Conservation (phyloP, 225 moss, liverwort and hornwort genomes). For the Polytrichum formosum region DNA sequence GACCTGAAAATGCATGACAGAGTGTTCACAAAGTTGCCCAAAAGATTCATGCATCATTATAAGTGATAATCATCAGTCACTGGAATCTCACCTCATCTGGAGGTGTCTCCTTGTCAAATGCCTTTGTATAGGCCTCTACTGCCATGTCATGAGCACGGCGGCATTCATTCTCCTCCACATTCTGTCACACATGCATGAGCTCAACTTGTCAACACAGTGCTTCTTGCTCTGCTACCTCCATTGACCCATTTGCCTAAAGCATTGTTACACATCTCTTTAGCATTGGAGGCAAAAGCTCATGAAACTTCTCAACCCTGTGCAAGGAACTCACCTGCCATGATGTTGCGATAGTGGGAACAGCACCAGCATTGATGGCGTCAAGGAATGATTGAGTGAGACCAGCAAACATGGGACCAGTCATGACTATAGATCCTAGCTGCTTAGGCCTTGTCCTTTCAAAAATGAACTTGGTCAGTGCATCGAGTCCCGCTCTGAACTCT, state of each 20-base stretch:
- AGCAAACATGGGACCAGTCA: conserved; percentile 91
- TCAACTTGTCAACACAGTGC: neutral
- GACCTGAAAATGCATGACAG: conserved; percentile 25
- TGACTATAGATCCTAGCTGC: conserved; percentile 78
- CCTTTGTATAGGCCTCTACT: conserved; percentile 58
- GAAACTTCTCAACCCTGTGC: neutral
- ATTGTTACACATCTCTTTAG: too few species aligned
- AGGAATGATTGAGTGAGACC: conserved; percentile 86
- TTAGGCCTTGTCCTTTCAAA: conserved; percentile 83
- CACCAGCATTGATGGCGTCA: conserved; percentile 81
- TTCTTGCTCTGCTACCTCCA: neutral
- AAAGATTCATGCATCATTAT: neutral
- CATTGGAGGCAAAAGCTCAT: neutral
- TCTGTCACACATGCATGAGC: conserved; percentile 34
- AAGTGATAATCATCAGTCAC: neutral
- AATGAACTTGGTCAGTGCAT: conserved; percentile 71
- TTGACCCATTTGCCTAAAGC: neutral
- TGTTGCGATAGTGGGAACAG: conserved; percentile 87
- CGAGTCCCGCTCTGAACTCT: conserved; percentile 74
- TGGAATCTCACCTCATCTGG: conserved; percentile 52
- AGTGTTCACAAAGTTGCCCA: neutral
- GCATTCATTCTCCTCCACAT: conserved; percentile 95
- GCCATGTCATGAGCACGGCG: conserved; percentile 76
- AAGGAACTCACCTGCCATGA: conserved; percentile 77
- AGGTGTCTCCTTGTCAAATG: conserved; percentile 56